phyloP scores from a whole-genome alignment of 208 protist genomes.

The Acanthamoeba royreba region DNA sequence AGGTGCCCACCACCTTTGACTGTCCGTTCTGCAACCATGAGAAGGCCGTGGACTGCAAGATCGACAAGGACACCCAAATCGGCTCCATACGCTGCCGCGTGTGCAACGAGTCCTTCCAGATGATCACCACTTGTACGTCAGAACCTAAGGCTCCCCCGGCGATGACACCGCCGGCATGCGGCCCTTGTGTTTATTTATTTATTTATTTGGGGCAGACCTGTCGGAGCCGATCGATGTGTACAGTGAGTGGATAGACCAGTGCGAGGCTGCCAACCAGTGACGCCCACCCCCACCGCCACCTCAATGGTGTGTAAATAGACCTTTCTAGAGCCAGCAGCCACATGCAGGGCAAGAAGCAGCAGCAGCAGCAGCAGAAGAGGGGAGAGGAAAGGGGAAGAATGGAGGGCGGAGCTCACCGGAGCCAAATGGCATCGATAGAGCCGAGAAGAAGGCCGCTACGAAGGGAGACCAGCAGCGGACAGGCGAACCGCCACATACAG shows the following conservation, averaged over 20 bases:
- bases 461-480: too few relatives aligned
- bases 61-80: conserved; percentile 47
- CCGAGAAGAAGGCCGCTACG: too few relatives aligned
- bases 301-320: too few relatives aligned
- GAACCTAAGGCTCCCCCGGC: not conserved
- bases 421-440: too few relatives aligned
- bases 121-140: conserved; percentile 38
- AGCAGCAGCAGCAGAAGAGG: too few relatives aligned
- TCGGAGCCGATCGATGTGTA: conserved; percentile 78
- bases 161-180: not conserved
- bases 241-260: conserved; percentile 79
- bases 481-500: too few relatives aligned
- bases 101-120: conserved; percentile 45
- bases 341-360: too few relatives aligned
- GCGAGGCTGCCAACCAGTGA: conserved; percentile 65
- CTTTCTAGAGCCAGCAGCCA: too few relatives aligned
- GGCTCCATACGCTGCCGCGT: not conserved
- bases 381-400: too few relatives aligned
- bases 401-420: too few relatives aligned
- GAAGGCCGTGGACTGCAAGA: conserved; percentile 65
- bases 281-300: too few relatives aligned
- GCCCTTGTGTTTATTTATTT: not conserved
- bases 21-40: conserved; percentile 80
- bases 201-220: conserved; percentile 51
- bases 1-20: conserved; percentile 75